A percentile compares a stretch with the other conserved stretches of the same genome.
Evolutionary conservation across 768 basidiomycete species (phyloP).

Genomic region (Macrolepiota albuminosa): DNA sequence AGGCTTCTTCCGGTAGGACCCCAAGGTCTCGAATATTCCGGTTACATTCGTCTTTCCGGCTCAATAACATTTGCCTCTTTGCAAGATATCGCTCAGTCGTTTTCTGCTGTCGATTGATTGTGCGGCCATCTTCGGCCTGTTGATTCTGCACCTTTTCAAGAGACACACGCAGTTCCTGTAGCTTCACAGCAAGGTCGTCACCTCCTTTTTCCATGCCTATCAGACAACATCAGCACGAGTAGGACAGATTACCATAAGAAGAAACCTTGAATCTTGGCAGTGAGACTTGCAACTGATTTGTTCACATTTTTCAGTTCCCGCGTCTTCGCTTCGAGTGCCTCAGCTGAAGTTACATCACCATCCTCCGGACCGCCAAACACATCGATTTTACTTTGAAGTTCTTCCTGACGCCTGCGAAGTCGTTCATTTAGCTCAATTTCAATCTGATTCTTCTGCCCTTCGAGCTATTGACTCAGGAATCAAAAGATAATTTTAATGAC

Average conservation of each 20-base stretch:
- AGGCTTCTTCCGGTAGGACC: slow-evolving; percentile 95
- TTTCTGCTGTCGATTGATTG: slow-evolving; percentile 90
- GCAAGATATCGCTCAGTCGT: slow-evolving; percentile 91
- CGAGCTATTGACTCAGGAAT: slow-evolving; percentile 39
- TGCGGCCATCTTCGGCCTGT: slow-evolving; percentile 82
- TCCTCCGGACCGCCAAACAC: slow-evolving; percentile 57
- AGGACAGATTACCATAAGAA: not conserved
- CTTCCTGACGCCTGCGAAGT: slow-evolving; percentile 73
- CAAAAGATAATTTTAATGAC: not conserved
- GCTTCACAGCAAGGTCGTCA: slow-evolving; percentile 53
- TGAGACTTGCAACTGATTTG: slow-evolving; percentile 58
- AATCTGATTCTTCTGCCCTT: slow-evolving; percentile 70
- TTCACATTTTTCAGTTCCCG: slow-evolving; percentile 69
- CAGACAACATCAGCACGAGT: not conserved
- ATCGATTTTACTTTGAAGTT: slow-evolving; percentile 73
- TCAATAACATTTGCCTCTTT: slow-evolving; percentile 80
- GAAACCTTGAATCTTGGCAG: slow-evolving; percentile 58
- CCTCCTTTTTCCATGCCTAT: slow-evolving; percentile 69
- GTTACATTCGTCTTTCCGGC: slow-evolving; percentile 91
- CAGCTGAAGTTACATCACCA: slow-evolving; percentile 51
- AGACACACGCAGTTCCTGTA: slow-evolving; percentile 61
- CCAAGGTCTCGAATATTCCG: slow-evolving; percentile 95
- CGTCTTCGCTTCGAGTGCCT: slow-evolving; percentile 62
- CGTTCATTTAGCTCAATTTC: slow-evolving; percentile 95
- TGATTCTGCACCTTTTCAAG: slow-evolving; percentile 77